Base-by-base conservation (phyloP, 192 early-diverging fungal species). In the Backusella psychrophila region DNA sequence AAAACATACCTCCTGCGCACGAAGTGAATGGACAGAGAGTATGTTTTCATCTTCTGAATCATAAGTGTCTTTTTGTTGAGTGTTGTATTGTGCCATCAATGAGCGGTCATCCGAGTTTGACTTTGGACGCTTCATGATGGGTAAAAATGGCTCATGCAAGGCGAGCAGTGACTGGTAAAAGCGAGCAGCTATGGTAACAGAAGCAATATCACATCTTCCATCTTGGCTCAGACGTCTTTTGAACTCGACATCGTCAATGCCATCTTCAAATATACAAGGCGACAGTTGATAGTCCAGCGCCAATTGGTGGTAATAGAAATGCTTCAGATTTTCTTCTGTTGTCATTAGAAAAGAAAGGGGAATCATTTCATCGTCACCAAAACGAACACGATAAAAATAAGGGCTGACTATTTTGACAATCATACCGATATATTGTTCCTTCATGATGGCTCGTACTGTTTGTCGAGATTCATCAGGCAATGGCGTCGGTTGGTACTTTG, bases 1-100 rank as follows among this genome's bases (percentile, higher is more conserved):
- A 6, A n/a, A 34, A 69, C 77, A 78, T 0, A 78, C 34, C 6
- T 73, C 72, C 26, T 78, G 77, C 5, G 77, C 46, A 70, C 77
- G 44, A 4, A 78, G 26, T 12, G 72, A 52, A 63, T 74, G 66
- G 1, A 74, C 68, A 15, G 46, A 74, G 21, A 67, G 15, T 14
- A 35, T 31, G 14, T 35, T 23, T 14, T 53, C 49, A 15, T 34
- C 66, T 29, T 49, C 44, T 63, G 33, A 46, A 31, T 44, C 38
- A 33, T 19, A 1, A 11, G 3, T 21, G 6, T 53, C 14, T 14
- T 69, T 44, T 11, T 9, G 52, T 35, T 63, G 17, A 44, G 8
- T 63, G 12, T 63, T 63, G 26, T 63, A 63, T 29, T 63, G 56
- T 63, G 56, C 56, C 4, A 63, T 29, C 12, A 63, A 14, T n/a